Evolutionary conservation across 768 basidiomycete genomes (phyloP), one percentile per base, ranked within the genome.

Genomic region (Leucosporidium creatinivorum): DNA sequence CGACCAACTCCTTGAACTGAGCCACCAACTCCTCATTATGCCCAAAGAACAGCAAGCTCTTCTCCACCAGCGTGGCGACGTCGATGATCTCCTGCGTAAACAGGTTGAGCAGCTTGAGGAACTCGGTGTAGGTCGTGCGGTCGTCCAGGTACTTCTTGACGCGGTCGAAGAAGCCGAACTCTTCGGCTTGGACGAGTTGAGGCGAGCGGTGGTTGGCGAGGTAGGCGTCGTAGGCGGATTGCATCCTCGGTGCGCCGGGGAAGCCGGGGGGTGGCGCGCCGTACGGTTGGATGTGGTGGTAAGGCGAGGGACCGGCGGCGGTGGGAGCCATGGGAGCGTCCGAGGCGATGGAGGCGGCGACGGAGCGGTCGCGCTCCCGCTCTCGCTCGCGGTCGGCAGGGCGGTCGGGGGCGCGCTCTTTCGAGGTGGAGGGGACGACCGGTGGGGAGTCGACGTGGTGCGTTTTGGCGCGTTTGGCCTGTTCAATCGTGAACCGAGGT

Each of bases 61-160:
- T 84, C 69, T 91, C 86, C 39, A 98, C 81, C 36, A 99, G 85
- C 17, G 85, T 86, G 75, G 85, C 85, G 58, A 86, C 81, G 75
- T 96, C 91, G 74, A 99, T 89, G 73, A 98, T 87, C 66, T 96
- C 93, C 74, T 87, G 89, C 21, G 90, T 87, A 79, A 89, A 99
- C 58, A 98, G 82, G 76, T 86, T 88, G 61, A 98, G 83, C 31
- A 98, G 82, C 80, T 94, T 97, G 75, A 98, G 81, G 78, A 98
- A 98, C 73, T 98, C 94, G 74, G 94, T 70, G 70, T 82, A 82
- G 25, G 76, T 76, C 25, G 77, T 76, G 57, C 79, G 79, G 74
- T 82, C 80, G 70, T 82, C 81, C 73, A 81, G 77, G 69, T 75
- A 75, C 69, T 81, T 81, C 75, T 82, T 82, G 75, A 92, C 89